phyloP scores from a whole-genome alignment of 2,329 filamentous ascomycete species.

The Sporothrix brunneoviolacea region DNA sequence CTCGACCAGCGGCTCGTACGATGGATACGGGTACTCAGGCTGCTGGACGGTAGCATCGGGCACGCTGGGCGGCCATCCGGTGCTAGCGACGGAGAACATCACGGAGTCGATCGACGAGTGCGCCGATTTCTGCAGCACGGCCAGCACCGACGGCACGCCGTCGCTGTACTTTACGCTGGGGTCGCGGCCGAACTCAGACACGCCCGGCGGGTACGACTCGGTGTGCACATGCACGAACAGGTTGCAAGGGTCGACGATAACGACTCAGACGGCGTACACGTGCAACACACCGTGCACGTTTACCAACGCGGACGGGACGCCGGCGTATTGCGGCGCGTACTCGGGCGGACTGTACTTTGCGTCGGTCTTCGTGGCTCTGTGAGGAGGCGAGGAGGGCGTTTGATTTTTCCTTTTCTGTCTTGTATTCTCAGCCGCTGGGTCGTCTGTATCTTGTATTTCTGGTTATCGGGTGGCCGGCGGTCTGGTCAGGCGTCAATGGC shows the following conservation, averaged over 20 bases:
- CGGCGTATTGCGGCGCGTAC: constrained; percentile 5
- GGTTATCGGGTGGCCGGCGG: no score
- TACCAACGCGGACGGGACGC: constrained; percentile 4
- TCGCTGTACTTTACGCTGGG: constrained; percentile 15
- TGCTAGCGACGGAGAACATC: constrained; percentile 9
- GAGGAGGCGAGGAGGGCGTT: neutral
- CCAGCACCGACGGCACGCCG: neutral
- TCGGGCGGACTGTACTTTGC: constrained; percentile 5
- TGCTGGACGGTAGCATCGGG: constrained; percentile 10
- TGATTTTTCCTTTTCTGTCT: neutral
- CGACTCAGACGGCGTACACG: constrained; percentile 1
- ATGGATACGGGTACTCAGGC: constrained; percentile 6
- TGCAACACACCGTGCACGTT: constrained; percentile 13
- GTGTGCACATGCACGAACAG: constrained; percentile 15
- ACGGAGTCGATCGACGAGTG: constrained; percentile 15
- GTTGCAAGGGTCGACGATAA: constrained; percentile 10
- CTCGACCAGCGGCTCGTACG: neutral
- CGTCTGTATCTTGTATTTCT: no score
- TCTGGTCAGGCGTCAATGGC: no score
- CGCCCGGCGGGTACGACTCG: neutral
- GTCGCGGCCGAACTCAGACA: neutral
- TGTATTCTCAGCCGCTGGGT: neutral
- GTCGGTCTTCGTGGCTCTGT: constrained; percentile 7
- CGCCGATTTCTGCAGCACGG: constrained; percentile 12
- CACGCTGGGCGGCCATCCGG: constrained; percentile 7